These are phyloP conservation scores for Actinomucor elegans DNA, from an alignment of 371 early-diverging fungal species.

Conservation along the genomic window DNA sequence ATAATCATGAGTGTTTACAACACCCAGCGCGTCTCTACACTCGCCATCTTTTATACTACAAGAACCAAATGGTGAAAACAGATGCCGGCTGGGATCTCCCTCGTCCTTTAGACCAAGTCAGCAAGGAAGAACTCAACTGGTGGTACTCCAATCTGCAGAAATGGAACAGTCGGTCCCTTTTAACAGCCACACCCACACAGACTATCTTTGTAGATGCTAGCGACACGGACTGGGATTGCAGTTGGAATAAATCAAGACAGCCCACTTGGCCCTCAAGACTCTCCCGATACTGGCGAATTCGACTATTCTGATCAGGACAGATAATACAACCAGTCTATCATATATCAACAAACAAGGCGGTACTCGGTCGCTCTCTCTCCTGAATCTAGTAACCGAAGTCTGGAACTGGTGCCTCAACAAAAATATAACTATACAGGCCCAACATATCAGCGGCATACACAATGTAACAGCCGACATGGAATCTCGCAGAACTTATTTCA, in stretches of 20 bases:
- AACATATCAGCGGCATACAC: conserved; percentile 19
- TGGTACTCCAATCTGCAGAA: conserved; percentile 1
- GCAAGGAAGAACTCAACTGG: conserved; percentile 1
- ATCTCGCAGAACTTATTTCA: conserved; percentile 11
- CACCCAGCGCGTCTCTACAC: conserved; percentile 15
- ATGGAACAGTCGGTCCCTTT: conserved; percentile 11
- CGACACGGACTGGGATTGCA: conserved; percentile 21
- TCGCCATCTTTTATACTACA: conserved; percentile 8
- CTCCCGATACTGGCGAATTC: conserved; percentile 1
- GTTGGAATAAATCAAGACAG: no score
- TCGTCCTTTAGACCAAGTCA: background rate
- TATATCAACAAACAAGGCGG: conserved; percentile 34
- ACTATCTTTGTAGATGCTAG: conserved; percentile 15
- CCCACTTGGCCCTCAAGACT: background rate
- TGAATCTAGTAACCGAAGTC: conserved; percentile 9
- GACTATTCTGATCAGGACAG: conserved; percentile 20
- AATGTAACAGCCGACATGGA: conserved; percentile 18
- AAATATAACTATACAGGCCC: conserved; percentile 8
- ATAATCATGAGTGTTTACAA: no score
- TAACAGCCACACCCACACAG: conserved; percentile 4
- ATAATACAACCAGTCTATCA: conserved; percentile 26
- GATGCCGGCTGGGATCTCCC: conserved; percentile 1
- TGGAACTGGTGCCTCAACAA: conserved; percentile 15
- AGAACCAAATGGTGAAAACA: conserved; percentile 5
- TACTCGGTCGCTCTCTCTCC: conserved; percentile 18